Percentiles rank a stretch among this genome's conserved stretches.
Evolutionary conservation across 306 rosid species (phyloP).

Genomic region (Cicer chorassanicum): DNA sequence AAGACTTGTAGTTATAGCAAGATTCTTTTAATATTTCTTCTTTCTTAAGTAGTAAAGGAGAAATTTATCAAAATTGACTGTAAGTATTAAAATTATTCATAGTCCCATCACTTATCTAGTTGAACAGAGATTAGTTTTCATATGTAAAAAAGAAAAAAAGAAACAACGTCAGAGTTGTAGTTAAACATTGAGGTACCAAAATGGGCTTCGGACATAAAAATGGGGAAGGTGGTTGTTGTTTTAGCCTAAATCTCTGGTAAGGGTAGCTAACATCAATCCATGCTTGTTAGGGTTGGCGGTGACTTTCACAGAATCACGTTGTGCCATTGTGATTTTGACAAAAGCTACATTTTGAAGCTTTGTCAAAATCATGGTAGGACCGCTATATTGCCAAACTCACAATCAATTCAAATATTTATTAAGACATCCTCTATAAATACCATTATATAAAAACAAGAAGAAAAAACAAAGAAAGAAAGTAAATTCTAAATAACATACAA

Average conservation of each 20-base stretch:
- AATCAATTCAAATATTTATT: too few species aligned
- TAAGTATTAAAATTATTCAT: neutral
- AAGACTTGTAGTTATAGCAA: too few species aligned
- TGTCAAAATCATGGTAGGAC: too few species aligned
- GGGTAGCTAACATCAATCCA: too few species aligned
- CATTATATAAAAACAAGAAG: too few species aligned
- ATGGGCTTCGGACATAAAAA: neutral
- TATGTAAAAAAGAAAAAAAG: neutral
- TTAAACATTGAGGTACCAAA: neutral
- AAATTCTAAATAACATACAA: slow-evolving; percentile 57
- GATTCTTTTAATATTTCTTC: too few species aligned
- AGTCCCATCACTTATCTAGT: neutral
- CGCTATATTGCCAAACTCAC: too few species aligned
- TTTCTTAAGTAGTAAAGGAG: neutral
- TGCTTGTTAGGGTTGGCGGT: too few species aligned
- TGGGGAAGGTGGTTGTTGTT: neutral
- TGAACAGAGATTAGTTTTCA: neutral
- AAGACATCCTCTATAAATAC: too few species aligned
- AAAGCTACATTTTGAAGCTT: too few species aligned
- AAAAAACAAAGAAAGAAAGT: neutral
- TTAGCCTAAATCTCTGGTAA: neutral
- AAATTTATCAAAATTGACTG: neutral
- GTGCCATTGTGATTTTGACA: too few species aligned
- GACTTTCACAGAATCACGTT: too few species aligned
- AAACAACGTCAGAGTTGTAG: neutral